Evolutionary conservation across 352 stramenopile genomes (phyloP).

Genomic region (Plasmopara muralis): DNA sequence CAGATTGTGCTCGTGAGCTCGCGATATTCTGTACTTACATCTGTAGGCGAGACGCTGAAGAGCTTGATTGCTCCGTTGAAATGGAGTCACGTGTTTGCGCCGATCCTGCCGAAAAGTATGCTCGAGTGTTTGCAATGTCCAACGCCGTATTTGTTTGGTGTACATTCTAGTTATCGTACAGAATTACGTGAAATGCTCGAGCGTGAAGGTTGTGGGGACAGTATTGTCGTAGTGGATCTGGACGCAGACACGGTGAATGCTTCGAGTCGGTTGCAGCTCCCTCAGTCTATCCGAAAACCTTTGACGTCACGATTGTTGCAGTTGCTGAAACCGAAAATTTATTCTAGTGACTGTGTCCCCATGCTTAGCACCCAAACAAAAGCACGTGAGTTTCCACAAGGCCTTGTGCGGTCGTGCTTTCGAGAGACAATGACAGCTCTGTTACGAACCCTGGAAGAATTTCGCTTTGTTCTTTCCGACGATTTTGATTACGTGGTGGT

Average conservation of each 20-base stretch:
- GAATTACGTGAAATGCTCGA: constrained; percentile 71
- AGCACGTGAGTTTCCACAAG: constrained; percentile 45
- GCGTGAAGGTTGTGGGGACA: constrained; percentile 63
- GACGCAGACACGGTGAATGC: constrained; percentile 54
- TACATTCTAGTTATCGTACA: constrained; percentile 60
- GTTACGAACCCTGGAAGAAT: constrained; percentile 58
- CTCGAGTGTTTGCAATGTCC: constrained; percentile 79
- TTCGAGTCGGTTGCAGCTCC: constrained; percentile 34
- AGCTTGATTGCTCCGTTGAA: constrained; percentile 66
- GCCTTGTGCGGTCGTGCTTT: constrained; percentile 55
- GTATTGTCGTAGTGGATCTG: constrained; percentile 68
- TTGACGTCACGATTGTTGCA: constrained; percentile 48
- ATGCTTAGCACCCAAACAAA: constrained; percentile 38
- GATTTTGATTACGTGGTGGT: constrained; percentile 85
- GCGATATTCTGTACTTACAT: constrained; percentile 72
- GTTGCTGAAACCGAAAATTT: constrained; percentile 65
- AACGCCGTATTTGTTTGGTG: constrained; percentile 82
- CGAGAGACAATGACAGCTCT: constrained; percentile 41
- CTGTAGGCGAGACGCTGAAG: constrained; percentile 72
- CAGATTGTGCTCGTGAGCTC: constrained; percentile 78
- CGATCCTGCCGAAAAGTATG: constrained; percentile 75
- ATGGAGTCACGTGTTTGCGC: constrained; percentile 85
- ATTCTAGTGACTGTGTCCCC: constrained; percentile 70
- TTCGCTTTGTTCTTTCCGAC: constrained; percentile 79
- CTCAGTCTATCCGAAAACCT: constrained; percentile 33